These are phyloP conservation scores for Cucurbita maxima DNA, from an alignment of 306 rosid genomes.

Conservation along the genomic window DNA sequence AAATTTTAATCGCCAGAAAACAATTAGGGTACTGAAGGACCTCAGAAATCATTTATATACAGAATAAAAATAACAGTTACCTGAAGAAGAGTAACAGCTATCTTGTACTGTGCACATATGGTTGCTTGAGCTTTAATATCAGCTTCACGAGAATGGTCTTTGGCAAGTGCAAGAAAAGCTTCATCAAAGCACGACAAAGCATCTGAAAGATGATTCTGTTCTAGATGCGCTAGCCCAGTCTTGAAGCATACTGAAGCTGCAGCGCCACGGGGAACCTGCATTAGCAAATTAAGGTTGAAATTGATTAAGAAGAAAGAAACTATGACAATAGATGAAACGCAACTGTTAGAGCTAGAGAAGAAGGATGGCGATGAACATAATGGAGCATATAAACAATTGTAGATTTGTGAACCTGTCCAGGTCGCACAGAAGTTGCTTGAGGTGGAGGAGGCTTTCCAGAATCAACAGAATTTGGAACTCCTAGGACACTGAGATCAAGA, in stretches of 20 bases:
- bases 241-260: slow-evolving; percentile 80
- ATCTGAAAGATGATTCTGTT: slow-evolving; percentile 88
- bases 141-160: slow-evolving; percentile 89
- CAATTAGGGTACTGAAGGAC: neutral
- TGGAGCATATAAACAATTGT: neutral
- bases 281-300: slow-evolving; percentile 5
- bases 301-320: neutral
- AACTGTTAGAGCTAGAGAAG: neutral
- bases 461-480: slow-evolving; percentile 42
- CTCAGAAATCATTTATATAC: neutral
- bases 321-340: neutral
- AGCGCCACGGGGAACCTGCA: slow-evolving; percentile 95
- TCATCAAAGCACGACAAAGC: slow-evolving; percentile 91
- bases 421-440: slow-evolving; percentile 70
- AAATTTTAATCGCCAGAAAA: neutral
- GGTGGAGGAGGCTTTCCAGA: slow-evolving; percentile 42
- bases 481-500: slow-evolving; percentile 86
- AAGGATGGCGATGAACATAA: neutral
- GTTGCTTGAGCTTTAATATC: slow-evolving; percentile 97
- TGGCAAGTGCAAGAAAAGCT: slow-evolving; percentile 87
- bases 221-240: slow-evolving; percentile 93
- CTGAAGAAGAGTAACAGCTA: slow-evolving; percentile 86
- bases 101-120: slow-evolving; percentile 95
- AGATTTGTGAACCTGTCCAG: slow-evolving; percentile 64
- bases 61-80: slow-evolving; percentile 27